These are phyloP conservation scores for Urochloa ruziziensis DNA, from an alignment of 176 grass and related monocot genomes.

Conservation along the genomic window DNA sequence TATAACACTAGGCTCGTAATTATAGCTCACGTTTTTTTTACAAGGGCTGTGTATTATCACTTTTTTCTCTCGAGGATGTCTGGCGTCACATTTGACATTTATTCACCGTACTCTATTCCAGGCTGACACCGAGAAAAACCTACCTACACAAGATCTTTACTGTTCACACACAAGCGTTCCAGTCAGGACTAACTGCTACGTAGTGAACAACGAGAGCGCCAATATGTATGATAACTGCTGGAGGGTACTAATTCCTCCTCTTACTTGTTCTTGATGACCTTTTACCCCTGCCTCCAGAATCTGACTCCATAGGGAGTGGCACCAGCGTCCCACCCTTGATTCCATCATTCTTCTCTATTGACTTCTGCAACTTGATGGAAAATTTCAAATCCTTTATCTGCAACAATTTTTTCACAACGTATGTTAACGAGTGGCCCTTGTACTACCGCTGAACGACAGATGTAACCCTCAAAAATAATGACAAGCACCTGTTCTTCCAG, in stretches of 20 bases:
- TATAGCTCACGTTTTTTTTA: too few relatives aligned
- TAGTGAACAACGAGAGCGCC: not conserved
- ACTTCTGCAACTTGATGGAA: constrained; percentile 76
- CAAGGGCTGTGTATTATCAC: not conserved
- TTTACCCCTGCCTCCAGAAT: constrained; percentile 55
- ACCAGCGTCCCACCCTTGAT: constrained; percentile 73
- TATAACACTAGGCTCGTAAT: too few relatives aligned
- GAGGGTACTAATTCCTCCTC: constrained; percentile 42
- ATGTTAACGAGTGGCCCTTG: not conserved
- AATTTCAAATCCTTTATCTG: constrained; percentile 90
- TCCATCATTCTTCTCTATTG: constrained; percentile 66
- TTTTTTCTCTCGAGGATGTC: not conserved
- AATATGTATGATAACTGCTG: not conserved
- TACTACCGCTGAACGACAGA: not conserved
- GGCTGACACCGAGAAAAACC: not conserved
- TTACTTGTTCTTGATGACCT: constrained; percentile 71
- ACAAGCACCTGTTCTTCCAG: constrained; percentile 77
- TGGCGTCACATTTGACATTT: not conserved
- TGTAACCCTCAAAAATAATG: not conserved
- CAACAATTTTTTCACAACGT: not conserved
- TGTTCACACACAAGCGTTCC: not conserved
- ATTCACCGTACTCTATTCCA: not conserved
- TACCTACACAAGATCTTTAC: not conserved
- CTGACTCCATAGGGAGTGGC: constrained; percentile 48
- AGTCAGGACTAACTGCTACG: not conserved